Conservation (phyloP, 768 basidiomycete genomes). For the Mycena rosella region DNA sequence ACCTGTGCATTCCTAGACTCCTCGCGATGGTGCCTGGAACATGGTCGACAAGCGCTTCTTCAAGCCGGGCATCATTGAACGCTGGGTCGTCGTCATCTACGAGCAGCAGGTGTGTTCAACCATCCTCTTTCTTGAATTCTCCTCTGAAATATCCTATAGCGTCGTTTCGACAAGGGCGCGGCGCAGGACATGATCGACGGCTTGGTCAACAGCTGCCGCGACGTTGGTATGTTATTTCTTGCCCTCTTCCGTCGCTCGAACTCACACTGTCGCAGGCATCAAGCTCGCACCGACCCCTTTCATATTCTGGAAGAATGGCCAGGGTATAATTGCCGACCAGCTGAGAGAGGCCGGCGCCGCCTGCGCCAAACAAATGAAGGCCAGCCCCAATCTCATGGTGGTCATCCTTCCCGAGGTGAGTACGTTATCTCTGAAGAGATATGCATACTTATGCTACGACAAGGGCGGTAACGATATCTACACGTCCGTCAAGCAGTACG, state of each 20-base stretch:
- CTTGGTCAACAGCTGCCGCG: conserved; percentile 59
- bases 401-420: conserved; percentile 81
- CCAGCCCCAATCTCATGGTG: conserved; percentile 69
- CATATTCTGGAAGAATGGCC: conserved; percentile 69
- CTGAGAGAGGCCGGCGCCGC: conserved; percentile 59
- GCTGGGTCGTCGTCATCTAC: conserved; percentile 77
- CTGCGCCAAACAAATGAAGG: conserved; percentile 53
- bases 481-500: conserved; percentile 82
- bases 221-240: conserved; percentile 66
- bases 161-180: conserved; percentile 63
- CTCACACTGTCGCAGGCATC: conserved; percentile 64
- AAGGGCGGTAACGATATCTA: conserved; percentile 83
- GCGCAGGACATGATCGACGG: conserved; percentile 69
- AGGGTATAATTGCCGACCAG: conserved; percentile 62
- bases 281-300: conserved; percentile 59
- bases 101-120: conserved; percentile 57
- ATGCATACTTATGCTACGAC: no score
- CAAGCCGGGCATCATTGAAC: conserved; percentile 62
- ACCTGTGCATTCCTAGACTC: conserved; percentile 54
- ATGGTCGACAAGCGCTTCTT: conserved; percentile 85
- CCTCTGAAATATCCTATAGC: conserved; percentile 31
- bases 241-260: conserved; percentile 21
- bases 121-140: conserved; percentile 17
- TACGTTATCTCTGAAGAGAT: no score
- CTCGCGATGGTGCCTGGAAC: conserved; percentile 76